phyloP scores from a whole-genome alignment of 164 flowering plant genomes.

The Hamamelis virginiana region DNA sequence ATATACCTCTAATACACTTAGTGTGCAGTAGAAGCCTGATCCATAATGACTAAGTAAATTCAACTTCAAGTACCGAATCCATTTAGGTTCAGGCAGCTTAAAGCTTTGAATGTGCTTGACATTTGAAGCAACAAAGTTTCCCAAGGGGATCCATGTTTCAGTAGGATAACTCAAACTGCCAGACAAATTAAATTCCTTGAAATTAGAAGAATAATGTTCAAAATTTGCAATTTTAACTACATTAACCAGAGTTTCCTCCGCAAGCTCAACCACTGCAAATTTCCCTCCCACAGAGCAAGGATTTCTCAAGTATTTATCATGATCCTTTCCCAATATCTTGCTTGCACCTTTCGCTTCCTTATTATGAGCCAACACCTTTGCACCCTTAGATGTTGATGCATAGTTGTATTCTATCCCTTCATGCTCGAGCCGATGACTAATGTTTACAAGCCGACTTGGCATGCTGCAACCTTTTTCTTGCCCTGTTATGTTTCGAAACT shows the following conservation, averaged over 20 bases:
- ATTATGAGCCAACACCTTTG: constrained; percentile 74
- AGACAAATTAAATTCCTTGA: constrained; percentile 69
- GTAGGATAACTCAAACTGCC: constrained; percentile 79
- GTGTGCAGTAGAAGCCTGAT: constrained; percentile 78
- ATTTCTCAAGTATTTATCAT: constrained; percentile 77
- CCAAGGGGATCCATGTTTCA: constrained; percentile 55
- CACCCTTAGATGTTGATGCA: constrained; percentile 80
- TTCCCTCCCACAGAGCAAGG: constrained; percentile 76
- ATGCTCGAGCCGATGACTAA: constrained; percentile 68
- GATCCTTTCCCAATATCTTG: constrained; percentile 68
- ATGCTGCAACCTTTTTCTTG: constrained; percentile 30
- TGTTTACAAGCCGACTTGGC: constrained; percentile 40
- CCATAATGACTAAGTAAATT: constrained; percentile 75
- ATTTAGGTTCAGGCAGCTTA: constrained; percentile 70
- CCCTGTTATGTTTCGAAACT: constrained; percentile 47
- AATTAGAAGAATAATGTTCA: constrained; percentile 83
- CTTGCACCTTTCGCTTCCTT: constrained; percentile 82
- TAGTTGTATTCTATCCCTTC: constrained; percentile 77
- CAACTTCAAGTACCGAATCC: constrained; percentile 76
- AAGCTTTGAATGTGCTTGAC: constrained; percentile 72
- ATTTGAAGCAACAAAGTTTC: constrained; percentile 66
- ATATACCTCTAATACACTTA: constrained; percentile 70
- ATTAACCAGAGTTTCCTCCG: constrained; percentile 79
- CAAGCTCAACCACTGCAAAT: constrained; percentile 72
- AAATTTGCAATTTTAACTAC: constrained; percentile 77